phyloP scores from a whole-genome alignment of 352 stramenopile species.

The Globisporangium orthogonon region DNA sequence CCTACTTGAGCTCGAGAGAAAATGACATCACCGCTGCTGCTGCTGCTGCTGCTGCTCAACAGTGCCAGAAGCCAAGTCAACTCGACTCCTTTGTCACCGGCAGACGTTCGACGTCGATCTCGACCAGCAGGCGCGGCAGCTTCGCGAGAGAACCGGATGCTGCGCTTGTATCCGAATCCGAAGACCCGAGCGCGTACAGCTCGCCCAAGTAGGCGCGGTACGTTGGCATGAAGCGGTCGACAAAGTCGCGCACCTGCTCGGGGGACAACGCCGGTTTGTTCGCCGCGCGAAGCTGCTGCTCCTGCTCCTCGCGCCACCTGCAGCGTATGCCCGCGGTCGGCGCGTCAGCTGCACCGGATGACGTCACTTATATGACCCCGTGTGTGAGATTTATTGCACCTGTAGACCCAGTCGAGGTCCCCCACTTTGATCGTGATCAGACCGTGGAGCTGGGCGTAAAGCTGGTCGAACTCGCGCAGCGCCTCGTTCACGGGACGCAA shows the following conservation, averaged over 20 bases:
- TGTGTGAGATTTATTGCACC: conserved; percentile 21
- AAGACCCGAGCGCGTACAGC: conserved; percentile 35
- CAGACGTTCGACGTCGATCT: conserved; percentile 40
- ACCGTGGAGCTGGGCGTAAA: conserved; percentile 63
- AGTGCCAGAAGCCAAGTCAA: neutral
- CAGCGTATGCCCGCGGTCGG: neutral
- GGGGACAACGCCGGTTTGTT: conserved; percentile 56
- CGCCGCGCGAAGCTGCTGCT: conserved; percentile 51
- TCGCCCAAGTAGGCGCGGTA: conserved; percentile 64
- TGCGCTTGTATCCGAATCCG: neutral
- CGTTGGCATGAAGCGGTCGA: conserved; percentile 83
- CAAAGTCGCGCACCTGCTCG: conserved; percentile 74
- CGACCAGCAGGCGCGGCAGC: conserved; percentile 50
- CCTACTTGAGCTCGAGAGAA: neutral
- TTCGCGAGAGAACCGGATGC: conserved; percentile 12
- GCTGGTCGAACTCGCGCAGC: conserved; percentile 46
- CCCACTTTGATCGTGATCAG: conserved; percentile 73
- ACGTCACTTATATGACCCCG: too few relatives aligned
- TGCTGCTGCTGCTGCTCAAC: too few relatives aligned
- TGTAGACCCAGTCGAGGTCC: conserved; percentile 76
- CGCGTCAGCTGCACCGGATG: neutral
- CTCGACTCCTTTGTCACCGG: conserved; percentile 7
- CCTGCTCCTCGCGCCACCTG: conserved; percentile 80
- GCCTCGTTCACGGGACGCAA: conserved; percentile 63
- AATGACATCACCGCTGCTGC: too few relatives aligned